These are phyloP conservation scores for Stenocarpella maydis DNA, from an alignment of 2,329 filamentous ascomycete species.

Conservation along the genomic window DNA sequence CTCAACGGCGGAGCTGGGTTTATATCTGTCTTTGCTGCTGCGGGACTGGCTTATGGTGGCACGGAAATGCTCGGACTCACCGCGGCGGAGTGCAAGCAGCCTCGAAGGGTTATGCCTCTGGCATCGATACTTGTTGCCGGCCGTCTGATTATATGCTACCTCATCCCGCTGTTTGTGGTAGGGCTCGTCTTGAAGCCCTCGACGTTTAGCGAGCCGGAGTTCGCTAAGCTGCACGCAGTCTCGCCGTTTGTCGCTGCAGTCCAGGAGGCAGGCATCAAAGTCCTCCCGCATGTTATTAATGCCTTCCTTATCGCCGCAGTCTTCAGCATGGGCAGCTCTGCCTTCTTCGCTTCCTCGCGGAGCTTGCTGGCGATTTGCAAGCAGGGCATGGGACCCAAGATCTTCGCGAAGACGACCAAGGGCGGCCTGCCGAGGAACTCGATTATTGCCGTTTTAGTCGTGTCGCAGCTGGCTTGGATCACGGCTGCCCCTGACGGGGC, in stretches of 20 bases:
- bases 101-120: constrained; percentile 47
- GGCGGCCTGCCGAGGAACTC: constrained; percentile 48
- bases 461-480: constrained; percentile 54
- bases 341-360: constrained; percentile 48
- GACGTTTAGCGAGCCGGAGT: constrained; percentile 39
- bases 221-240: constrained; percentile 42
- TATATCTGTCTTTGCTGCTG: constrained; percentile 53
- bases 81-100: constrained; percentile 52
- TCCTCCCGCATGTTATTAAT: constrained; percentile 31
- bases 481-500: constrained; percentile 47
- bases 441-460: constrained; percentile 45
- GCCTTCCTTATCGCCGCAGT: constrained; percentile 39
- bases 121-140: constrained; percentile 51
- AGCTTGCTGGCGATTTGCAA: constrained; percentile 47
- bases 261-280: constrained; percentile 39
- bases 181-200: constrained; percentile 46
- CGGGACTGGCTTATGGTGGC: constrained; percentile 55
- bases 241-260: constrained; percentile 47
- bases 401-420: constrained; percentile 34
- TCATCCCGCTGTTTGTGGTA: constrained; percentile 47
- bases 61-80: constrained; percentile 56
- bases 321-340: constrained; percentile 53
- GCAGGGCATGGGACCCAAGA: constrained; percentile 46
- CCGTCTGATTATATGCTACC: constrained; percentile 50
- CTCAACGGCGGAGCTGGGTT: constrained; percentile 51